Conservation (phyloP, 2,329 filamentous ascomycete genomes). For the Colletotrichum magnum region DNA sequence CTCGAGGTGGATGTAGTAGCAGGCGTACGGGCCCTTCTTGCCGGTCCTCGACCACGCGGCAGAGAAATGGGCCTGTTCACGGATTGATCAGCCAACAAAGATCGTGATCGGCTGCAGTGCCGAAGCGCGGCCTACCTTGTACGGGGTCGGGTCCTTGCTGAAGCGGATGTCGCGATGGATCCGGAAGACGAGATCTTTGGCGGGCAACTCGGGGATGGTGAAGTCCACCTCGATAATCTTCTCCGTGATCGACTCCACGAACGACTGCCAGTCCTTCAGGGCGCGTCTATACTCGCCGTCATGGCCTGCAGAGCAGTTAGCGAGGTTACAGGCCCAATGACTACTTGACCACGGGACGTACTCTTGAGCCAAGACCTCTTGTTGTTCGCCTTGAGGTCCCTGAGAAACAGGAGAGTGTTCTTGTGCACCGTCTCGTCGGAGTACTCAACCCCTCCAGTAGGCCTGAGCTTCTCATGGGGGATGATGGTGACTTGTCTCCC, state of each 20-base stretch:
- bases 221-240: slow-evolving; percentile 81
- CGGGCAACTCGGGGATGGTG: slow-evolving; percentile 87
- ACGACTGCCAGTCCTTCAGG: slow-evolving; percentile 85
- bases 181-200: slow-evolving; percentile 88
- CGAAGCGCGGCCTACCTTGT: slow-evolving; percentile 74
- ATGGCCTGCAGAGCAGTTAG: slow-evolving; percentile 68
- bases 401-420: slow-evolving; percentile 71
- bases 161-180: slow-evolving; percentile 92
- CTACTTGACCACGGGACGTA: slow-evolving; percentile 47
- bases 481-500: slow-evolving; percentile 56
- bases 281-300: slow-evolving; percentile 85
- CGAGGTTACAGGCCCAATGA: not conserved
- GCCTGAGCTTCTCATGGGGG: slow-evolving; percentile 57
- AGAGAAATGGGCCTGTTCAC: slow-evolving; percentile 79
- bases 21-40: slow-evolving; percentile 87
- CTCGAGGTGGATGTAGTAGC: slow-evolving; percentile 89
- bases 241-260: slow-evolving; percentile 79
- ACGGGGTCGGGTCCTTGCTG: slow-evolving; percentile 86
- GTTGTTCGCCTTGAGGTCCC: slow-evolving; percentile 73
- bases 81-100: not conserved
- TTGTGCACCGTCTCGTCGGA: slow-evolving; percentile 67
- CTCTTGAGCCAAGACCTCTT: slow-evolving; percentile 71
- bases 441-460: slow-evolving; percentile 61
- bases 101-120: not conserved
- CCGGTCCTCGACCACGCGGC: slow-evolving; percentile 91